Conservation (phyloP, 192 early-diverging fungal species). For the Backusella psychrophila region DNA sequence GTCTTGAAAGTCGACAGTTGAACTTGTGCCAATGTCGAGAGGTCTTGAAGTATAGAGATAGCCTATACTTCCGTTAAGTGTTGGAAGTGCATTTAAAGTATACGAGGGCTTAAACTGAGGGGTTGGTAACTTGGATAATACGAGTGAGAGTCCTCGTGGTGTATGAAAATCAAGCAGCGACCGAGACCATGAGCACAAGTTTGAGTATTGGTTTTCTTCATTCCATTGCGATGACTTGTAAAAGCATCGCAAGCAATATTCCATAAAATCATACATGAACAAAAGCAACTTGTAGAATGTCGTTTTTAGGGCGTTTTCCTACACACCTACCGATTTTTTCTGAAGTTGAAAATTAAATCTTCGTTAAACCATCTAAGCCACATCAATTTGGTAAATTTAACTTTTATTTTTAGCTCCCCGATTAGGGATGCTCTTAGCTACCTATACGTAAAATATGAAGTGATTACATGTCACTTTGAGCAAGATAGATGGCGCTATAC, state of each 20-base stretch:
- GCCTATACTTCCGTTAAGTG: slow-evolving; percentile 65
- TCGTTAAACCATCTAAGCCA: too few relatives aligned
- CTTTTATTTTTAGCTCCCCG: too few relatives aligned
- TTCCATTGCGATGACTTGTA: slow-evolving; percentile 76
- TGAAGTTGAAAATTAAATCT: too few relatives aligned
- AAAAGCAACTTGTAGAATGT: neutral
- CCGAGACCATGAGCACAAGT: slow-evolving; percentile 70
- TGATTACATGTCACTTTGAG: too few relatives aligned
- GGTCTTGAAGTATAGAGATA: slow-evolving; percentile 80
- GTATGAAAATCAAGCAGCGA: slow-evolving; percentile 82
- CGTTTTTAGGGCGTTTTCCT: too few relatives aligned
- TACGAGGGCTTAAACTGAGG: slow-evolving; percentile 77
- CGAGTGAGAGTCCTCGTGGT: slow-evolving; percentile 69
- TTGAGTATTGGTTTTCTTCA: slow-evolving; percentile 80
- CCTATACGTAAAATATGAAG: too few relatives aligned
- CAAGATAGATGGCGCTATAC: too few relatives aligned
- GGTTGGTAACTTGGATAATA: slow-evolving; percentile 73
- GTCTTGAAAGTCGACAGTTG: slow-evolving; percentile 48
- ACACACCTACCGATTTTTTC: too few relatives aligned
- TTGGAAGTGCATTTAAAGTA: slow-evolving; percentile 58
- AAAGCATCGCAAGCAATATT: slow-evolving; percentile 77
- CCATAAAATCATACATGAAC: slow-evolving; percentile 77
- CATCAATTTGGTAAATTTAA: too few relatives aligned
- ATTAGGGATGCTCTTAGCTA: too few relatives aligned
- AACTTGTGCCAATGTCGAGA: slow-evolving; percentile 55